phyloP scores from a whole-genome alignment of 371 early-diverging fungal species.

The Zopfochytrium polystomum region DNA sequence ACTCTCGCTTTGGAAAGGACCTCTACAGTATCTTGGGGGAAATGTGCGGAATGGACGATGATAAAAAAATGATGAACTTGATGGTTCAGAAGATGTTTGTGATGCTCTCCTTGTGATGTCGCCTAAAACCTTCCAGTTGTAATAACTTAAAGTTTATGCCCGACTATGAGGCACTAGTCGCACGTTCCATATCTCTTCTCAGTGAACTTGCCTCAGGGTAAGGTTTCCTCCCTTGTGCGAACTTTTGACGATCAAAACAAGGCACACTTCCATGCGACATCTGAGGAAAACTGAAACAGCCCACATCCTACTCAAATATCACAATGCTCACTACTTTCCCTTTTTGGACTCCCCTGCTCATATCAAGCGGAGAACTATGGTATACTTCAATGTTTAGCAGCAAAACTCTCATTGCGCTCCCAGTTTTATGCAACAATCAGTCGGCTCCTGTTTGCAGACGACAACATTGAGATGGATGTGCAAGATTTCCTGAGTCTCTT shows the following conservation, averaged over 20 bases:
- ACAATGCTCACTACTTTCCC: slow-evolving; percentile 62
- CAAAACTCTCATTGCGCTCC: no score
- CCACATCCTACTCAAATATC: slow-evolving; percentile 64
- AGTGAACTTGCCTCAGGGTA: slow-evolving; percentile 82
- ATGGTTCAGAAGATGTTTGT: slow-evolving; percentile 68
- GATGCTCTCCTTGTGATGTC: background rate
- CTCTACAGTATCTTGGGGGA: slow-evolving; percentile 58
- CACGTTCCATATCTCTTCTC: slow-evolving; percentile 62
- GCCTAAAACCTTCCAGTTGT: slow-evolving; percentile 29
- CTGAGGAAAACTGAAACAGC: slow-evolving; percentile 70
- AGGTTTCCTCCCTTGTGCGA: slow-evolving; percentile 8
- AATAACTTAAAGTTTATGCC: slow-evolving; percentile 54
- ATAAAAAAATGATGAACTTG: slow-evolving; percentile 59
- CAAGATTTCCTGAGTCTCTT: slow-evolving; percentile 71
- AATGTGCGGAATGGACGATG: slow-evolving; percentile 57
- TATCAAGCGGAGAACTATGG: no score
- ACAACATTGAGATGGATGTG: slow-evolving; percentile 60
- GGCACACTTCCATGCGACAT: slow-evolving; percentile 67
- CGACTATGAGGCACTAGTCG: slow-evolving; percentile 50
- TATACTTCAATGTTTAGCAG: no score
- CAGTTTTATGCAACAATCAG: slow-evolving; percentile 75
- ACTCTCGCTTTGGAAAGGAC: slow-evolving; percentile 45
- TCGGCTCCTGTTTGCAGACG: slow-evolving; percentile 73
- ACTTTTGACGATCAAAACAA: slow-evolving; percentile 15
- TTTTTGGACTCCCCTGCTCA: slow-evolving; percentile 72